These are phyloP conservation scores for Yarrowia yakushimensis DNA, from an alignment of 805 yeast species.

Conservation along the genomic window DNA sequence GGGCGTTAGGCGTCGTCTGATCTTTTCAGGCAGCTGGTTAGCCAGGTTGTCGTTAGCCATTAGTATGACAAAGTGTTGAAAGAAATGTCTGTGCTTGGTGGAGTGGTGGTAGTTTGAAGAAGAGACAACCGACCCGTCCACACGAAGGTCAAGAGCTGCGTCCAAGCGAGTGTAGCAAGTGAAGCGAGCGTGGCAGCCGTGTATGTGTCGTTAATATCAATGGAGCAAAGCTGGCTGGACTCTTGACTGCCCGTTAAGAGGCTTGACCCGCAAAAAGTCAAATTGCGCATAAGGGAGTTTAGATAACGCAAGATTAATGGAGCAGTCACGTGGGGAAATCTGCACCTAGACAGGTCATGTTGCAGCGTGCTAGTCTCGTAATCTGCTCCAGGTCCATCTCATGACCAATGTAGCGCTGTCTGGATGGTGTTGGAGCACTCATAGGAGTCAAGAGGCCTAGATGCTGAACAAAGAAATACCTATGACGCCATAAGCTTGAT, in stretches of 20 bases:
- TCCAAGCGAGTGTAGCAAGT: neutral
- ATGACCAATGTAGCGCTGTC: neutral
- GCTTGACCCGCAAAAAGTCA: slow-evolving; percentile 10
- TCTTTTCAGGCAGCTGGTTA: slow-evolving; percentile 20
- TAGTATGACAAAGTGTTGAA: no score
- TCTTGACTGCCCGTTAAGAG: slow-evolving; percentile 6
- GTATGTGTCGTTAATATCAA: neutral
- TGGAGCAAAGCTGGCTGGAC: slow-evolving; percentile 19
- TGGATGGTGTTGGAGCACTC: neutral
- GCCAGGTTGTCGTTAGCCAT: slow-evolving; percentile 21
- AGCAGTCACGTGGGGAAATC: slow-evolving; percentile 8
- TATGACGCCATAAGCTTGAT: slow-evolving; percentile 7
- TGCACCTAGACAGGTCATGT: neutral
- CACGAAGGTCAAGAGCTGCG: neutral
- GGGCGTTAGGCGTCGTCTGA: slow-evolving; percentile 6
- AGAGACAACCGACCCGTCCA: neutral
- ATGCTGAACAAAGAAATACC: neutral
- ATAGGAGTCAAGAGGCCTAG: neutral
- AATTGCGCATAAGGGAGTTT: slow-evolving; percentile 20
- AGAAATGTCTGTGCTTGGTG: neutral
- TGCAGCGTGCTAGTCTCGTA: neutral
- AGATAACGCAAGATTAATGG: slow-evolving; percentile 18
- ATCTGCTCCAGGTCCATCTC: neutral
- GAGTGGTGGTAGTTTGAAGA: neutral
- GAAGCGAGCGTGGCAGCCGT: slow-evolving; percentile 10